Conservation (phyloP, 176 grass and related monocot genomes). For the Oryza glumipatula region DNA sequence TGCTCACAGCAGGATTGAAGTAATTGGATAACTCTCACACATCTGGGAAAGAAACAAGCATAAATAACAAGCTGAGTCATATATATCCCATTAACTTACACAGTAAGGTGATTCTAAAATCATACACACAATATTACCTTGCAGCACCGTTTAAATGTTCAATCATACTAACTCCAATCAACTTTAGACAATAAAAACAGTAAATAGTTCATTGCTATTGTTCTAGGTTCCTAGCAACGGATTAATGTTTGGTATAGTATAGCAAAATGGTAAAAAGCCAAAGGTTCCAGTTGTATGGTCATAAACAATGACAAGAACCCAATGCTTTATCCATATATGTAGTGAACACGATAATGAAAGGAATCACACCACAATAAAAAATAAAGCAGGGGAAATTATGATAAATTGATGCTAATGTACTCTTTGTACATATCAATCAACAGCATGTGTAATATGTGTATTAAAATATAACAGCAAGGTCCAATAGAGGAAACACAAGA, state of each 20-base stretch:
- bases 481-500: neutral
- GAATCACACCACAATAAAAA: neutral
- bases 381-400: neutral
- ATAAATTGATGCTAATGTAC: neutral
- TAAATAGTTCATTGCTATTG: neutral
- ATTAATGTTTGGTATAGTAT: neutral
- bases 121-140: neutral
- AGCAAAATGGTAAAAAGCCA: neutral
- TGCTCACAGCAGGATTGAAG: constrained; percentile 63
- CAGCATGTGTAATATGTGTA: neutral
- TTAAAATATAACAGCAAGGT: neutral
- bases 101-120: neutral
- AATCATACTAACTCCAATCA: neutral
- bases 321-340: neutral
- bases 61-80: neutral
- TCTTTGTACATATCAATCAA: neutral
- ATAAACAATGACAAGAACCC: neutral
- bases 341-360: neutral
- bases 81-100: neutral
- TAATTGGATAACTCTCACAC: constrained; percentile 55
- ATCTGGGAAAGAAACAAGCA: constrained; percentile 44
- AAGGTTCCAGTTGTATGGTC: neutral
- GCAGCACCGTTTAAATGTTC: neutral
- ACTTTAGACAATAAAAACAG: neutral
- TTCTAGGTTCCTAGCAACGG: neutral